Base-by-base conservation (phyloP, 2,329 filamentous ascomycete genomes). In the Aureobasidium namibiae region DNA sequence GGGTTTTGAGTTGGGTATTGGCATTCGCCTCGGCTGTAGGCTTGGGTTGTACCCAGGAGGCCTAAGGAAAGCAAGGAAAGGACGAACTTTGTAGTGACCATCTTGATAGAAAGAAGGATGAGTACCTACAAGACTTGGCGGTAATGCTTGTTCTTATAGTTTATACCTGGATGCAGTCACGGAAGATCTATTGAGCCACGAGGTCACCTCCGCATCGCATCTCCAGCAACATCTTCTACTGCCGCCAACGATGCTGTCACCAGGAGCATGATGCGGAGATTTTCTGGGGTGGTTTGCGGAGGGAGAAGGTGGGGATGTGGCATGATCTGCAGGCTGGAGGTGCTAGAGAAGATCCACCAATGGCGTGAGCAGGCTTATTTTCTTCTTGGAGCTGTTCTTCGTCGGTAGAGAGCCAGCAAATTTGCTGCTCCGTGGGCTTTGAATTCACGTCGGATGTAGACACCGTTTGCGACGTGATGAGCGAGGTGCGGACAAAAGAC, bases 1-100 rank as follows among this genome's bases (percentile, higher is more conserved):
- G 72, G 72, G 18, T 72, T 64, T 9, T 34, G 48, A 1, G 72
- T 73, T 1, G 73, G 71, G 18, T 64, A 62, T 64, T 76, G 75
- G 59, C 74, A 76, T 29, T 66, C 61, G 48, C 62, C 45, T 36
- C 59, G 31, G 38, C 58, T 63, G 44, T 52, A 62, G 31, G 59
- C 59, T 34, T 58, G 31, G 23, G 54, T 21, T 34, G 56, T 44
- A 11, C 48, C 24, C 1, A 46, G 14, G 9, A 60, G n/a, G 54
- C 45, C 34, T 14, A 62, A 34, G 3, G 45, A 48, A 18, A 60
- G 38, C n/a, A 59, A 36, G 14, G 57, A 56, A 26, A 49, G 18
- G 18, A 57, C 21, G 21, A 44, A 34, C 21, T 36, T 38, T 4
- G 41, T 33, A 4, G 53, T 36, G 21, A 56, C 53, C 53, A 56